A percentile compares a stretch with the other conserved stretches of the same genome.
phyloP scores from a whole-genome alignment of 108 stramenopile species.

The Pseudonitzschia delicatissima region DNA sequence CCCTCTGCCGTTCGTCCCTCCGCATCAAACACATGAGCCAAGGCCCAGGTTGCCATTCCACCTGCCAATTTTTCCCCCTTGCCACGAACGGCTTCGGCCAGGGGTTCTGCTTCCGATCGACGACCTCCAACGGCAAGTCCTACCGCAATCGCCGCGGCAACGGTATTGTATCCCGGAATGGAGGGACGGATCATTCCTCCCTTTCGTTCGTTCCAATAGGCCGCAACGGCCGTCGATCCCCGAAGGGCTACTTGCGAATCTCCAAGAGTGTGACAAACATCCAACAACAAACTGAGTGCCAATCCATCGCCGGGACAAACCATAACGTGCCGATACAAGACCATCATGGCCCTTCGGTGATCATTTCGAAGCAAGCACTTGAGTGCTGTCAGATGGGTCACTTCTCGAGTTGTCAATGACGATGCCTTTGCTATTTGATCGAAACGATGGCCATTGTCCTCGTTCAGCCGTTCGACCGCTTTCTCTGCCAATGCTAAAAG shows the following conservation, averaged over 20 bases:
- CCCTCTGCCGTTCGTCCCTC: slow-evolving; percentile 80
- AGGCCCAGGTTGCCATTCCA: slow-evolving; percentile 66
- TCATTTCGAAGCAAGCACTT: slow-evolving; percentile 59
- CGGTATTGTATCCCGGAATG: slow-evolving; percentile 68
- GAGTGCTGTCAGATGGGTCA: slow-evolving; percentile 60
- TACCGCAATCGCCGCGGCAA: slow-evolving; percentile 55
- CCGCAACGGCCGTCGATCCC: slow-evolving; percentile 65
- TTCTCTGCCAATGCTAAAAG: slow-evolving; percentile 42
- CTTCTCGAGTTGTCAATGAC: slow-evolving; percentile 53
- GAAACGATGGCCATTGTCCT: slow-evolving; percentile 18
- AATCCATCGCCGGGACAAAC: slow-evolving; percentile 75
- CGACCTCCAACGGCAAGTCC: slow-evolving; percentile 67
- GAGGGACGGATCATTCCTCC: slow-evolving; percentile 44
- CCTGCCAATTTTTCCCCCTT: slow-evolving; percentile 53
- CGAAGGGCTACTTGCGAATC: slow-evolving; percentile 60
- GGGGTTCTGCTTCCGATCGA: slow-evolving; percentile 52
- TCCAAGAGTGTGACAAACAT: slow-evolving; percentile 67
- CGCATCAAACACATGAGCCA: slow-evolving; percentile 61
- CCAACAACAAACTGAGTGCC: slow-evolving; percentile 72
- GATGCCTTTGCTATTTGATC: neutral
- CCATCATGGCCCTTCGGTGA: slow-evolving; percentile 52
- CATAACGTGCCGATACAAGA: slow-evolving; percentile 53
- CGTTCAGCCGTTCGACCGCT: slow-evolving; percentile 28
- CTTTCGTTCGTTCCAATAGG: slow-evolving; percentile 82
- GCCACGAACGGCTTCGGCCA: slow-evolving; percentile 49